Conservation (phyloP, 78 protist genomes). For the Thecamonas trahens region DNA sequence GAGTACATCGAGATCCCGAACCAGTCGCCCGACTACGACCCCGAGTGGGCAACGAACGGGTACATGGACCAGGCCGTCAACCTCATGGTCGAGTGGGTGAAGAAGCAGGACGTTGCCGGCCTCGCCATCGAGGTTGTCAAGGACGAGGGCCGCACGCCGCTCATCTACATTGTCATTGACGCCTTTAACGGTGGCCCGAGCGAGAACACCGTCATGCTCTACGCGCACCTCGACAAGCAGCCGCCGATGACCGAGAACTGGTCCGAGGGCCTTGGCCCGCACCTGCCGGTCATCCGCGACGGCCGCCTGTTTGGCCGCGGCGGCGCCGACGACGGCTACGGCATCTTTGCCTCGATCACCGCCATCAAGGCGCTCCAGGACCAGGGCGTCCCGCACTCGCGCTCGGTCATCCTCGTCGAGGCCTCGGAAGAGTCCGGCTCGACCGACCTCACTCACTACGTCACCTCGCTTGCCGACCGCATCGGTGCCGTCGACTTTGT, state of each 20-base stretch:
- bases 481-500: slow-evolving; percentile 52
- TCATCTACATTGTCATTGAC: slow-evolving; percentile 48
- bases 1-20: slow-evolving; percentile 65
- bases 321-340: slow-evolving; percentile 84
- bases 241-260: slow-evolving; percentile 73
- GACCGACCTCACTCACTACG: slow-evolving; percentile 54
- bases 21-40: slow-evolving; percentile 72
- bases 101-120: slow-evolving; percentile 48
- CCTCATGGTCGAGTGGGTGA: slow-evolving; percentile 54
- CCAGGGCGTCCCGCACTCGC: slow-evolving; percentile 54
- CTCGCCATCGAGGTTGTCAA: slow-evolving; percentile 33
- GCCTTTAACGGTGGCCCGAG: slow-evolving; percentile 4
- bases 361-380: slow-evolving; percentile 53
- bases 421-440: slow-evolving; percentile 74
- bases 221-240: slow-evolving; percentile 88
- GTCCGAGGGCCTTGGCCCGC: slow-evolving; percentile 64
- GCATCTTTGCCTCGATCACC: slow-evolving; percentile 64
- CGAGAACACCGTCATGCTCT: slow-evolving; percentile 50
- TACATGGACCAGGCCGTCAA: slow-evolving; percentile 54
- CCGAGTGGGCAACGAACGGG: slow-evolving; percentile 72
- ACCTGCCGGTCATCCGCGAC: slow-evolving; percentile 54
- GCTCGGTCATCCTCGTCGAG: slow-evolving; percentile 71
- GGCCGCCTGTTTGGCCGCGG: slow-evolving; percentile 79
- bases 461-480: slow-evolving; percentile 21
- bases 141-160: slow-evolving; percentile 59